Percentiles rank a stretch among this genome's conserved stretches.
phyloP scores from a whole-genome alignment of 108 stramenopile genomes.

The Cyclotella sp. region DNA sequence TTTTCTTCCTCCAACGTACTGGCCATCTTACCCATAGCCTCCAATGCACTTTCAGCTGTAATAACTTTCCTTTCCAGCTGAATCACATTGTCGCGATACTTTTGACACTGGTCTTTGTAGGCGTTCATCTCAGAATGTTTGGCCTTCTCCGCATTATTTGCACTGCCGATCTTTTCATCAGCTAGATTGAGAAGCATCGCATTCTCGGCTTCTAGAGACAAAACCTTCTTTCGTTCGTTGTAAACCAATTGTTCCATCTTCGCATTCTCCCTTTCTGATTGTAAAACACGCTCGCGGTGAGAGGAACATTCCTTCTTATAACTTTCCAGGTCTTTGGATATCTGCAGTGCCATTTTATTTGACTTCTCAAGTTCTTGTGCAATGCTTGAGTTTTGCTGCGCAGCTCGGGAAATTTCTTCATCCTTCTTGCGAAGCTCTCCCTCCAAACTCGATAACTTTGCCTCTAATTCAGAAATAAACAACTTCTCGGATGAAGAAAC shows the following conservation, averaged over 20 bases:
- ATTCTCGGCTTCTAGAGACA: slow-evolving; percentile 44
- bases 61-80: slow-evolving; percentile 37
- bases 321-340: slow-evolving; percentile 34
- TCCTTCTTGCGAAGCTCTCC: slow-evolving; percentile 33
- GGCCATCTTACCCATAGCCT: slow-evolving; percentile 30
- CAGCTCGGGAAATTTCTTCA: slow-evolving; percentile 3
- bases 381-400: slow-evolving; percentile 6
- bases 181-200: slow-evolving; percentile 41
- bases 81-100: slow-evolving; percentile 45
- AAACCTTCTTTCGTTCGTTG: slow-evolving; percentile 32
- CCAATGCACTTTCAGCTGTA: slow-evolving; percentile 31
- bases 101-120: slow-evolving; percentile 49
- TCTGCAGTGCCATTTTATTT: slow-evolving; percentile 16
- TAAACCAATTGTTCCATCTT: slow-evolving; percentile 39
- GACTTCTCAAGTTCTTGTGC: slow-evolving; percentile 9
- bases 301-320: slow-evolving; percentile 46
- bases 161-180: slow-evolving; percentile 35
- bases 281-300: slow-evolving; percentile 37
- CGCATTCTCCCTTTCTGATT: slow-evolving; percentile 34
- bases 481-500: background rate
- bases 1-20: slow-evolving; percentile 36
- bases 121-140: slow-evolving; percentile 34
- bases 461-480: slow-evolving; percentile 17
- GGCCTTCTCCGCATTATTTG: slow-evolving; percentile 17
- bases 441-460: slow-evolving; percentile 16